A percentile compares a stretch with the other conserved stretches of the same genome.
Evolutionary conservation across 345 rosid genomes (phyloP).

Genomic region (Lepidium didymum): DNA sequence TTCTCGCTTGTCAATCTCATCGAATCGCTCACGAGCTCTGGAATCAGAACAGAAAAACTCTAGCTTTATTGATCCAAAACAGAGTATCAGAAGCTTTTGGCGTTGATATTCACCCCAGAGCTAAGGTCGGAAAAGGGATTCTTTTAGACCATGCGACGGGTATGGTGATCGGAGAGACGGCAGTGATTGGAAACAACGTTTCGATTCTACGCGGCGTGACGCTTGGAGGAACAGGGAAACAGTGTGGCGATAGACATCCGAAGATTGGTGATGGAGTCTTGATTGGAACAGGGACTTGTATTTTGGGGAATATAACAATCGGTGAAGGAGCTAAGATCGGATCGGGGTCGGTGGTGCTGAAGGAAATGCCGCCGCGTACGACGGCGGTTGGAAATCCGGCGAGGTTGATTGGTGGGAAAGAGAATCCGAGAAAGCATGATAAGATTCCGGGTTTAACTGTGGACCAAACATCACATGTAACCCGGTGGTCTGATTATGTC

Average conservation of each 20-base stretch:
- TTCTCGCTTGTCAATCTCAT: conserved; percentile 70
- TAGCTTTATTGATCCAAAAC: conserved; percentile 73
- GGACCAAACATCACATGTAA: conserved; percentile 71
- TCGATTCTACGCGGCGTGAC: conserved; percentile 88
- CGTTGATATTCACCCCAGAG: conserved; percentile 86
- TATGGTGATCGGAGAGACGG: conserved; percentile 79
- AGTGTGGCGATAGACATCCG: conserved; percentile 73
- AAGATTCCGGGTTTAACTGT: conserved; percentile 69
- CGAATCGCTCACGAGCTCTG: conserved; percentile 69
- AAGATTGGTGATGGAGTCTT: conserved; percentile 85
- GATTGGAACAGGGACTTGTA: conserved; percentile 86
- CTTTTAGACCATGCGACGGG: conserved; percentile 82
- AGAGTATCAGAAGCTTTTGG: conserved; percentile 63
- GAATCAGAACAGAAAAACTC: conserved; percentile 43
- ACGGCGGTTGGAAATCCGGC: conserved; percentile 95
- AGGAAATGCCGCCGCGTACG: conserved; percentile 66
- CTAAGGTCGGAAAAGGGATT: conserved; percentile 63
- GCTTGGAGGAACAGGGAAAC: conserved; percentile 83
- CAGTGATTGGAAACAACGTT: conserved; percentile 80
- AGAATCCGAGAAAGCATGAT: conserved; percentile 56
- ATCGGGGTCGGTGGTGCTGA: conserved; percentile 79
- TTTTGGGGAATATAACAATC: conserved; percentile 68
- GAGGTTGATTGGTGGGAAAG: conserved; percentile 73
- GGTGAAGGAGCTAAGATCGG: conserved; percentile 92
- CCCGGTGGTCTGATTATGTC: conserved; percentile 86